Percentiles rank a stretch among this genome's conserved stretches.
Conservation (phyloP, 805 yeast species). For the Spathaspora hagerdaliae region DNA sequence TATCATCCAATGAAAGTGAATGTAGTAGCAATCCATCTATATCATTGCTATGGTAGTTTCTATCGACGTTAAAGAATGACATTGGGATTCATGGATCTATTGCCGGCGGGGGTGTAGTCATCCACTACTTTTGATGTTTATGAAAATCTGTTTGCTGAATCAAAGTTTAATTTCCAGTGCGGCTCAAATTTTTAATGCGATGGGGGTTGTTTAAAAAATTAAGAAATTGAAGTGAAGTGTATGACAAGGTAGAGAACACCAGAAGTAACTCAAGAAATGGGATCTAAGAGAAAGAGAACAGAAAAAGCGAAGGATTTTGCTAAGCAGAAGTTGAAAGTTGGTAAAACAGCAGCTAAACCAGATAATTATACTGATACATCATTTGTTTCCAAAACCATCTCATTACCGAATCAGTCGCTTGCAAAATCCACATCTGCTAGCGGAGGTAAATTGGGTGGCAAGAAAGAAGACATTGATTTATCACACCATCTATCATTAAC, state of each 20-base stretch:
- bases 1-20: constrained; percentile 22
- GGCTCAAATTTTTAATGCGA: too few relatives aligned
- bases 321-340: constrained; percentile 81
- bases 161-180: too few relatives aligned
- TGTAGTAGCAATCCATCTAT: constrained; percentile 20
- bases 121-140: too few relatives aligned
- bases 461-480: constrained; percentile 40
- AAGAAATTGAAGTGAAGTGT: too few relatives aligned
- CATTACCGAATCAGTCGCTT: constrained; percentile 44
- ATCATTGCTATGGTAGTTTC: constrained; percentile 7
- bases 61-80: background rate
- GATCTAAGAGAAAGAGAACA: constrained; percentile 52
- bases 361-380: constrained; percentile 82
- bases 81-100: too few relatives aligned
- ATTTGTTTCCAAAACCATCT: constrained; percentile 63
- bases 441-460: constrained; percentile 6
- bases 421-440: constrained; percentile 7
- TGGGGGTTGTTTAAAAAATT: too few relatives aligned
- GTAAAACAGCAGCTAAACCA: constrained; percentile 70
- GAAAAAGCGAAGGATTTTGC: constrained; percentile 72
- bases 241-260: too few relatives aligned
- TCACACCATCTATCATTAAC: constrained; percentile 62
- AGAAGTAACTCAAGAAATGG: constrained; percentile 15
- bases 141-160: too few relatives aligned
- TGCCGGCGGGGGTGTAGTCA: too few relatives aligned